These are phyloP conservation scores for Trematosphaeria pertusa DNA, from an alignment of 2,329 filamentous ascomycete species.

Conservation along the genomic window DNA sequence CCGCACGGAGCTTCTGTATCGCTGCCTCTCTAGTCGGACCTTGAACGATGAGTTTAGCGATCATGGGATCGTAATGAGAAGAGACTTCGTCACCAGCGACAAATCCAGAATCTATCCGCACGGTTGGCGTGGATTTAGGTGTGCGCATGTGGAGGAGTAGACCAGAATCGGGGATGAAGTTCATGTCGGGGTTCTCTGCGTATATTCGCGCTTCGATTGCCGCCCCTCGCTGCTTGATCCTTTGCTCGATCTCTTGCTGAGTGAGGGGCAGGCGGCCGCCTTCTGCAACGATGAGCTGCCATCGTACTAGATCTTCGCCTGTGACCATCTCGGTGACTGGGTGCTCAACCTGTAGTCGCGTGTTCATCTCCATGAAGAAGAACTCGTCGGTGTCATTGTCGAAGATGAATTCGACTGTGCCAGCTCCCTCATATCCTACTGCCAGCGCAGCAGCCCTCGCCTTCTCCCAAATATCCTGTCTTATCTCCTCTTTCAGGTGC, in stretches of 20 bases:
- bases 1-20: constrained; percentile 80
- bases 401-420: constrained; percentile 73
- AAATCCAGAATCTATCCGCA: constrained; percentile 94
- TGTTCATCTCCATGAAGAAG: constrained; percentile 78
- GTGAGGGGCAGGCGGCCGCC: constrained; percentile 71
- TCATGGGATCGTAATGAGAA: constrained; percentile 97
- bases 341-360: constrained; percentile 93
- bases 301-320: constrained; percentile 83
- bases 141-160: constrained; percentile 82
- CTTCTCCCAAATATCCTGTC: constrained; percentile 71
- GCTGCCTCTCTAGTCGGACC: constrained; percentile 80
- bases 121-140: constrained; percentile 70
- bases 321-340: constrained; percentile 87
- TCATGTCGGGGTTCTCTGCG: constrained; percentile 88
- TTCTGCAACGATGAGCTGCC: constrained; percentile 89
- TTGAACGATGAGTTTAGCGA: constrained; percentile 93
- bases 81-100: constrained; percentile 90
- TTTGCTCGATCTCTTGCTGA: constrained; percentile 69
- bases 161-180: constrained; percentile 94
- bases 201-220: constrained; percentile 97
- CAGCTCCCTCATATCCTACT: constrained; percentile 70
- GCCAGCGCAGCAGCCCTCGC: constrained; percentile 68
- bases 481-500: constrained; percentile 64
- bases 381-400: constrained; percentile 71
- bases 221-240: constrained; percentile 78